Base-by-base conservation (phyloP, 805 yeast species). In the Wickerhamiella bombiphila region DNA sequence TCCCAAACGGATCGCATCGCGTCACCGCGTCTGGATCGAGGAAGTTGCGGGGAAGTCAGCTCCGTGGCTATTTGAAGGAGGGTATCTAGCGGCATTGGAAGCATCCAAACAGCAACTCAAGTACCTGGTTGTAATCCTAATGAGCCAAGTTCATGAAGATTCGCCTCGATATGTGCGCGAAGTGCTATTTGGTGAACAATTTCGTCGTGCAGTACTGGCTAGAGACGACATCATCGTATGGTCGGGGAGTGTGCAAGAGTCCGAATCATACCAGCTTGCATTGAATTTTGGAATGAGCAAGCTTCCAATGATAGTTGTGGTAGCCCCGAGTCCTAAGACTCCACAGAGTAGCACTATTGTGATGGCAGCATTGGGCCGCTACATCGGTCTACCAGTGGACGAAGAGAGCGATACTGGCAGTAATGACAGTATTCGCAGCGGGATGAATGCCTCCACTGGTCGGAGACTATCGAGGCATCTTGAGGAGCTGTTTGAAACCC, bases 181-280 rank as follows among this genome's bases (percentile, higher is more conserved):
- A 8, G 66, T 82, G 2, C 22, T 30, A 7, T 15, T 30, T 13
- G 9, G 22, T 15, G 33, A 30, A 19, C 6, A 17, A 5, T 28
- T 28, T 13, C 6, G 15, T 6, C n/a, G n/a, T n/a, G n/a, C n/a
- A n/a, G n/a, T n/a, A n/a, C 26, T 24, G 9, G 31, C 63, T 70
- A 38, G 58, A 70, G 68, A 66, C 34, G 68, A 80, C 32, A 54
- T 76, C 2, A 46, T 81, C 3, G 58, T 81, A 2, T 88, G 97
- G 97, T 93, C 86, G 30, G 94, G 95, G 6, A 77, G 81, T 52
- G 70, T 79, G 18, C 68, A 70, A n/a, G 74, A 74, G 40, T 72
- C 85, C 16, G 97, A 88, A 55, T 81, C 88, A 1, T 75, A 72
- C 51, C 93, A 82, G 49, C 75, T 83, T 13, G 79, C 93, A 0